Evolutionary conservation across 139 green algal species (phyloP).

Genomic region (Nannochloris sp.): DNA sequence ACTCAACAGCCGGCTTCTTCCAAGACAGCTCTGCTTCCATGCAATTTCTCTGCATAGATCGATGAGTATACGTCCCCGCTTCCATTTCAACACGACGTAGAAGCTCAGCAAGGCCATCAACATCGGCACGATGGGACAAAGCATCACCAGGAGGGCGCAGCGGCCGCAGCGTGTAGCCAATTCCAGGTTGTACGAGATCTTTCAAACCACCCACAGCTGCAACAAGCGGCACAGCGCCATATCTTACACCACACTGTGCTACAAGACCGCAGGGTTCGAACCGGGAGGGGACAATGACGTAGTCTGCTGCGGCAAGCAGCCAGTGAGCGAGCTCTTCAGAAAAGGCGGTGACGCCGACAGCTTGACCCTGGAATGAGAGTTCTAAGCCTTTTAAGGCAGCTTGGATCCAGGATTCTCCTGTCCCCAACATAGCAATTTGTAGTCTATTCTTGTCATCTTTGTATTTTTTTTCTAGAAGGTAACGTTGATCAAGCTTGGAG

Average conservation of each 20-base stretch:
- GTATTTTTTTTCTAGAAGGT: no score
- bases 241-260: slow-evolving; percentile 58
- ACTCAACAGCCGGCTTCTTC: slow-evolving; percentile 40
- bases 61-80: slow-evolving; percentile 26
- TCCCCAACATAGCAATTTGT: slow-evolving; percentile 45
- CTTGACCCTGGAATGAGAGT: slow-evolving; percentile 44
- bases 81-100: slow-evolving; percentile 20
- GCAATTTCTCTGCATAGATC: slow-evolving; percentile 20
- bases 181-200: slow-evolving; percentile 46
- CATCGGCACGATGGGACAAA: slow-evolving; percentile 9
- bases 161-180: not conserved
- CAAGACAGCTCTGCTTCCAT: slow-evolving; percentile 71
- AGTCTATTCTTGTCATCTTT: no score
- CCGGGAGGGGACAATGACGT: slow-evolving; percentile 66
- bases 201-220: slow-evolving; percentile 57
- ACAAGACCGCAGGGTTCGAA: slow-evolving; percentile 85
- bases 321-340: slow-evolving; percentile 64
- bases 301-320: slow-evolving; percentile 66
- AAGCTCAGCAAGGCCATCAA: slow-evolving; percentile 19
- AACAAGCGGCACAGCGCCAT: slow-evolving; percentile 70
- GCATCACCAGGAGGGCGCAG: slow-evolving; percentile 10
- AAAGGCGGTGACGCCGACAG: slow-evolving; percentile 48
- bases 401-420: slow-evolving; percentile 55
- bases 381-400: slow-evolving; percentile 37
- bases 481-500: no score